Conservation (phyloP, 441 rosid species). For the Bruguiera hainesii region DNA sequence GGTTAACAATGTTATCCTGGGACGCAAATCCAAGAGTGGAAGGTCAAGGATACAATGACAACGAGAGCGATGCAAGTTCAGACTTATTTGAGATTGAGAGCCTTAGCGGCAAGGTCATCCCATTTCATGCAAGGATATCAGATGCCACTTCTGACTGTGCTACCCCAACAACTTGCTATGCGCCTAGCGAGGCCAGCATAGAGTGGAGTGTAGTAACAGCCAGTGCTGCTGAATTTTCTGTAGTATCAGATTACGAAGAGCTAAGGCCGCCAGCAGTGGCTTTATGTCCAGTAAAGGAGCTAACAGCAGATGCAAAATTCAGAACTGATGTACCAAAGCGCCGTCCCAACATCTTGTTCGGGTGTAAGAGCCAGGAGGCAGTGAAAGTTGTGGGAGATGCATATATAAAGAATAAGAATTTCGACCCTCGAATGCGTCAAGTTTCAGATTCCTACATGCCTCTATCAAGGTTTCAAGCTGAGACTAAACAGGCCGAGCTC, state of each 20-base stretch:
- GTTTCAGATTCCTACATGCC: conserved; percentile 30
- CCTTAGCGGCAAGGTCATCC: conserved; percentile 51
- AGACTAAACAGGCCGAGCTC: conserved; percentile 32
- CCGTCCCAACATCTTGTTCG: conserved; percentile 46
- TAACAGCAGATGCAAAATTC: conserved; percentile 19
- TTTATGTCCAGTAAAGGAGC: conserved; percentile 27
- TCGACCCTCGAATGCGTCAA: conserved; percentile 14
- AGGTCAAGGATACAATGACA: conserved; percentile 31
- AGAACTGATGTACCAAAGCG: conserved; percentile 34
- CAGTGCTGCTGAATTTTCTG: conserved; percentile 70
- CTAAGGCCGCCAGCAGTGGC: conserved; percentile 27
- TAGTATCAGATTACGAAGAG: conserved; percentile 59
- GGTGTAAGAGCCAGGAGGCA: conserved; percentile 72
- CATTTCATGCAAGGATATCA: conserved; percentile 50
- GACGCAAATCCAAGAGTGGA: conserved; percentile 36
- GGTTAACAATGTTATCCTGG: conserved; percentile 41
- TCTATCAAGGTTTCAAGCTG: conserved; percentile 39
- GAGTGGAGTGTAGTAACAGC: conserved; percentile 91
- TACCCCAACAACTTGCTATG: conserved; percentile 54
- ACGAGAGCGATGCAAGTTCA: conserved; percentile 69
- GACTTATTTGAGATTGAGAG: conserved; percentile 88
- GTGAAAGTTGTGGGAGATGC: conserved; percentile 61
- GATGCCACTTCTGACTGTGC: conserved; percentile 48
- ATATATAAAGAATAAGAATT: conserved; percentile 29
- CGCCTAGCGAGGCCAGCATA: conserved; percentile 85